Percentiles rank a stretch among this genome's conserved stretches.
phyloP scores from a whole-genome alignment of 805 yeast species.

The Hanseniaspora pseudoguilliermondii region DNA sequence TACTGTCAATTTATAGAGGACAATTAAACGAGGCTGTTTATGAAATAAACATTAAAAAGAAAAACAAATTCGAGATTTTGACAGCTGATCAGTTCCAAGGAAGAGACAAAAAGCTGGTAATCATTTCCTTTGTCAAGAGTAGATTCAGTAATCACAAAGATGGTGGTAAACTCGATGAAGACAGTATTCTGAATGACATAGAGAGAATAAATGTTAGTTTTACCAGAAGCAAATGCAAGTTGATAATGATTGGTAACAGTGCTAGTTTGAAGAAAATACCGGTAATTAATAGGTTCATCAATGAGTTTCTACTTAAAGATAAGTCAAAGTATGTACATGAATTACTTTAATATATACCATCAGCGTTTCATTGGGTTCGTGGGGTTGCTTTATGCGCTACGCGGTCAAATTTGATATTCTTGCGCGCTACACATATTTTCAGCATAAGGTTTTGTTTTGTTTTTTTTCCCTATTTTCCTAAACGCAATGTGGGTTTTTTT shows the following conservation, averaged over 20 bases:
- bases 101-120: conserved; percentile 81
- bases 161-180: conserved; percentile 51
- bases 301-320: conserved; percentile 24
- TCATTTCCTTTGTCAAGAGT: conserved; percentile 80
- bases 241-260: conserved; percentile 71
- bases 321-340: background rate
- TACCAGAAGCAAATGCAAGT: conserved; percentile 76
- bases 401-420: background rate
- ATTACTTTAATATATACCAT: background rate
- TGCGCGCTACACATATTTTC: background rate
- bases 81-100: conserved; percentile 97
- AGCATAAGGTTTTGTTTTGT: background rate
- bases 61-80: conserved; percentile 50
- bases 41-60: conserved; percentile 16
- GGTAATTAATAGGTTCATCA: conserved; percentile 32
- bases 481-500: too few relatives aligned
- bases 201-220: conserved; percentile 88
- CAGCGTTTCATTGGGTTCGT: too few relatives aligned
- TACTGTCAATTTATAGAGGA: conserved; percentile 78
- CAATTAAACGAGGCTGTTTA: conserved; percentile 46
- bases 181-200: conserved; percentile 76
- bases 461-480: background rate
- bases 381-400: background rate
- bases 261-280: conserved; percentile 34
- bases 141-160: background rate